These are phyloP conservation scores for Aegilops tauschii DNA, from an alignment of 176 grass and related monocot genomes.

Conservation along the genomic window DNA sequence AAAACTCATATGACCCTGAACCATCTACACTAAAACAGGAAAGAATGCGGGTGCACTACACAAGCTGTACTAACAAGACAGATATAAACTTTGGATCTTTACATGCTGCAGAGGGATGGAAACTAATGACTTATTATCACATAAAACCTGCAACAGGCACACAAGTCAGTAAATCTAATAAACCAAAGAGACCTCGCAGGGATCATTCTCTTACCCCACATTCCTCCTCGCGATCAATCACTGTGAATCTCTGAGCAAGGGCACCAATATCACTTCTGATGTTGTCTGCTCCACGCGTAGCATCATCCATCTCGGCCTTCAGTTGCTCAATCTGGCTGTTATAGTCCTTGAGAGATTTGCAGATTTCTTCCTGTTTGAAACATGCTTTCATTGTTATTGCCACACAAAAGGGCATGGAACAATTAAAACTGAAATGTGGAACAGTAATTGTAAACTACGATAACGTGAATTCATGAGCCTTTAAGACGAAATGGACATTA, in stretches of 20 bases:
- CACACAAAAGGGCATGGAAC: background rate
- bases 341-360: constrained; percentile 95
- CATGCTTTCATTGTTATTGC: constrained; percentile 7
- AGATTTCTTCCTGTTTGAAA: constrained; percentile 81
- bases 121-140: background rate
- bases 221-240: constrained; percentile 88
- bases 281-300: constrained; percentile 87
- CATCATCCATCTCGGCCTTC: constrained; percentile 97
- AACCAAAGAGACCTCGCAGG: background rate
- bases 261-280: constrained; percentile 96
- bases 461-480: background rate
- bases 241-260: constrained; percentile 85
- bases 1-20: background rate
- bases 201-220: constrained; percentile 62
- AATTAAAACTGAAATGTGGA: background rate
- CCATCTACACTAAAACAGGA: background rate
- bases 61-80: constrained; percentile 1
- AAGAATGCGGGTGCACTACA: background rate
- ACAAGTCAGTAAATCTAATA: background rate
- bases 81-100: background rate
- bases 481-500: constrained; percentile 8
- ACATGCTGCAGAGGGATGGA: background rate
- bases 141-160: background rate
- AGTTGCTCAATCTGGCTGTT: constrained; percentile 95
- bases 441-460: background rate